Conservation (phyloP, 108 stramenopile species). For the Cyclotella sp. region DNA sequence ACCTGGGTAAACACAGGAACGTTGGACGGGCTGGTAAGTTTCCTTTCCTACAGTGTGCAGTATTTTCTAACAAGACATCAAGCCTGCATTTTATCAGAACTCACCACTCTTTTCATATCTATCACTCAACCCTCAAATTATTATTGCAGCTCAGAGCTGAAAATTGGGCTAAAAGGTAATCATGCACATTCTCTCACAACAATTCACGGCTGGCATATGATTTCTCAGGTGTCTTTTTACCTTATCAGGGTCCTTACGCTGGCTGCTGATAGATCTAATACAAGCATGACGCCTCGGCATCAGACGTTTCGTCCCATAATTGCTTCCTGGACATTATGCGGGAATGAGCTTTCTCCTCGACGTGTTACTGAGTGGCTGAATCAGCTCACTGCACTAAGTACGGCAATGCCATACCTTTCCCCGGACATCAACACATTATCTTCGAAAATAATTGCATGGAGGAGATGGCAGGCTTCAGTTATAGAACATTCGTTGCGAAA, state of each 20-base stretch:
- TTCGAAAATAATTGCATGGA: conserved; percentile 42
- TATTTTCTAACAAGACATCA: neutral
- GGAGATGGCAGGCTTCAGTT: conserved; percentile 24
- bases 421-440: conserved; percentile 33
- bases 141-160: conserved; percentile 58
- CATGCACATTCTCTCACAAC: neutral
- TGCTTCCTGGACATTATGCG: conserved; percentile 66
- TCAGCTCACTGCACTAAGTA: conserved; percentile 22
- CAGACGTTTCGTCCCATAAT: conserved; percentile 78
- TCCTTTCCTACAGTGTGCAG: neutral
- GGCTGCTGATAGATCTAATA: conserved; percentile 1
- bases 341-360: conserved; percentile 52
- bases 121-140: neutral
- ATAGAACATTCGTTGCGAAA: neutral
- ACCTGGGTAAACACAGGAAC: conserved; percentile 77
- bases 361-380: conserved; percentile 66
- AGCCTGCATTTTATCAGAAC: neutral
- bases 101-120: neutral
- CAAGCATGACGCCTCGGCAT: conserved; percentile 28
- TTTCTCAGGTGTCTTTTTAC: neutral
- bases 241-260: neutral
- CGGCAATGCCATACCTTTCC: conserved; percentile 26
- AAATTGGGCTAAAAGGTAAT: conserved; percentile 42
- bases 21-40: conserved; percentile 51
- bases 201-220: neutral